Evolutionary conservation across 2,329 filamentous ascomycete genomes (phyloP).

Genomic region (Plectosphaerella cucumerina): DNA sequence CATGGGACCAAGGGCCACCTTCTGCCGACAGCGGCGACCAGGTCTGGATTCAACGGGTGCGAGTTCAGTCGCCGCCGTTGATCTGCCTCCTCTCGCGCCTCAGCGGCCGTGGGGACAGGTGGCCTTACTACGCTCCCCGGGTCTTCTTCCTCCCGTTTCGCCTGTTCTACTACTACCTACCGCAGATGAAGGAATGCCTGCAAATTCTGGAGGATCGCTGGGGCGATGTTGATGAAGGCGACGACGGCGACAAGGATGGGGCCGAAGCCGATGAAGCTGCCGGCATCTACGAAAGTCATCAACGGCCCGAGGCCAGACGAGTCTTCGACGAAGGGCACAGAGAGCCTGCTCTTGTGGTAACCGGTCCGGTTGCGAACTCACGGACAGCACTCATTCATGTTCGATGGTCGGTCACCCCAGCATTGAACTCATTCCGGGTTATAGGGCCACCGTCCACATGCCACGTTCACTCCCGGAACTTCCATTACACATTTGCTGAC

Average conservation of each 20-base stretch:
- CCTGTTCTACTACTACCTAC: slow-evolving; percentile 9
- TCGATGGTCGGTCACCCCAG: not conserved
- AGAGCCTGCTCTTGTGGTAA: slow-evolving; percentile 4
- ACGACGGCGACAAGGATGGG: not conserved
- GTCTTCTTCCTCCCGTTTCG: slow-evolving; percentile 14
- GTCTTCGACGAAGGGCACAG: not conserved
- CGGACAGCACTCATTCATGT: not conserved
- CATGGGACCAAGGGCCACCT: not conserved
- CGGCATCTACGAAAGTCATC: not conserved
- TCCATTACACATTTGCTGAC: no score
- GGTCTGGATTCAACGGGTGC: slow-evolving; percentile 11
- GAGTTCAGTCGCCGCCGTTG: slow-evolving; percentile 14
- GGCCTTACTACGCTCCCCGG: slow-evolving; percentile 6
- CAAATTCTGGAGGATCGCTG: slow-evolving; percentile 4
- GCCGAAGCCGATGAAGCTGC: not conserved
- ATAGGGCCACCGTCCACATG: not conserved
- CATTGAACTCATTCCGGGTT: not conserved
- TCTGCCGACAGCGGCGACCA: not conserved
- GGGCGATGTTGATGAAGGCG: not conserved
- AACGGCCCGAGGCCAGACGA: not conserved
- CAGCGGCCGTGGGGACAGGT: not conserved
- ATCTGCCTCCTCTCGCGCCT: slow-evolving; percentile 9
- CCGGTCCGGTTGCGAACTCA: not conserved
- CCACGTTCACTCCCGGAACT: no score
- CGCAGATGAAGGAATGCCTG: slow-evolving; percentile 6